These are phyloP conservation scores for Perkinsus marinus DNA, from an alignment of 169 alveolate genomes.

Conservation along the genomic window DNA sequence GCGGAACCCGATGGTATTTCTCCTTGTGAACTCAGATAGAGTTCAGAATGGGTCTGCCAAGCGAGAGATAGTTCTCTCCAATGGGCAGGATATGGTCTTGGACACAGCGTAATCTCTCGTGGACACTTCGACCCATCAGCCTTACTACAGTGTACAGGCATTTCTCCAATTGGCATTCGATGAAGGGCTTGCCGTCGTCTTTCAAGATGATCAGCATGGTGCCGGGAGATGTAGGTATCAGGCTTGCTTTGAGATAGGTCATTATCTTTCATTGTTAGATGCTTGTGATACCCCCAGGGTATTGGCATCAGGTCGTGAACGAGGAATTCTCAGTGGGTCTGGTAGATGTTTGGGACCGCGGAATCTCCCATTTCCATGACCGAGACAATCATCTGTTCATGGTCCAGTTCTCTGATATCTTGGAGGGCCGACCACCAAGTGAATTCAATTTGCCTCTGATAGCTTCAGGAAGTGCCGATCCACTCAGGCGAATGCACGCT, in stretches of 20 bases:
- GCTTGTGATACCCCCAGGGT: background rate
- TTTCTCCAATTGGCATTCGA: background rate
- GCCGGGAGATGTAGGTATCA: background rate
- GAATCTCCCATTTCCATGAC: background rate
- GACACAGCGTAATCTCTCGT: background rate
- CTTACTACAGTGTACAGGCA: background rate
- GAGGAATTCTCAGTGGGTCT: background rate
- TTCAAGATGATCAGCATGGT: background rate
- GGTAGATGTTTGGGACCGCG: background rate
- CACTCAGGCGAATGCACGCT: background rate
- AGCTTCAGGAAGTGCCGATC: background rate
- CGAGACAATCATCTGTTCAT: background rate
- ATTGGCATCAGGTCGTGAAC: background rate
- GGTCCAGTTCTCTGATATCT: background rate
- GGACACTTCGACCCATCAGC: background rate
- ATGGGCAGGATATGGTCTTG: background rate
- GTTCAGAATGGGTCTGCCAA: background rate
- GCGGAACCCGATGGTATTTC: background rate
- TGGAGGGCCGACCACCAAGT: background rate
- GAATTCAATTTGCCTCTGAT: background rate
- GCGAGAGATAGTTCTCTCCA: background rate
- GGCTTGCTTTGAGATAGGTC: background rate
- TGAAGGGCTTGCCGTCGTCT: background rate
- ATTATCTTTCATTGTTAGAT: background rate
- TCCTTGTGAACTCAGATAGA: background rate